Evolutionary conservation across 2,329 filamentous ascomycete genomes (phyloP).

Genomic region (Fusarium compactum): DNA sequence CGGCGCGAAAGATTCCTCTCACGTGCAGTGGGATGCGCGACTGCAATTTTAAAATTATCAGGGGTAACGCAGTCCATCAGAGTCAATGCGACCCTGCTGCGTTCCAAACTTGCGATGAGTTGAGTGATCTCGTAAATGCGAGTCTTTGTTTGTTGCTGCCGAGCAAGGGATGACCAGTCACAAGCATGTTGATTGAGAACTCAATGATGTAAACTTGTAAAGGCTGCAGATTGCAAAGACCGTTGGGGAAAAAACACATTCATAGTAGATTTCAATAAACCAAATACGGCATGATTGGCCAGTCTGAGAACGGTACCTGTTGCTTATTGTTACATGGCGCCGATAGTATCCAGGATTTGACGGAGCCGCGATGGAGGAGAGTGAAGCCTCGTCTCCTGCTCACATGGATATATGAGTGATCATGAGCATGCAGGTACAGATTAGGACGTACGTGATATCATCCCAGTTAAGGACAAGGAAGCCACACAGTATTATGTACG

Average conservation of each 20-base stretch:
- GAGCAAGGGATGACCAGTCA: conserved; percentile 7
- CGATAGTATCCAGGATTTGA: background rate
- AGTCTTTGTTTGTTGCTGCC: conserved; percentile 13
- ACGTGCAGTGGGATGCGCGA: conserved; percentile 20
- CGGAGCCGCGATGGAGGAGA: background rate
- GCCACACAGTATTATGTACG: conserved; percentile 6
- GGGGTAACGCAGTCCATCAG: conserved; percentile 39
- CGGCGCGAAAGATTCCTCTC: conserved; percentile 35
- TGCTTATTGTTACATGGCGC: background rate
- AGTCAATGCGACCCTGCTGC: conserved; percentile 37
- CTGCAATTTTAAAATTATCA: conserved; percentile 45
- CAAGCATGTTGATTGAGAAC: conserved; percentile 6
- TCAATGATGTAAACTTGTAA: conserved; percentile 9
- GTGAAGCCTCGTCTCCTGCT: conserved; percentile 1
- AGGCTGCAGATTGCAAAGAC: conserved; percentile 3
- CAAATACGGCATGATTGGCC: conserved; percentile 6
- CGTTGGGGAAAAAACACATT: background rate
- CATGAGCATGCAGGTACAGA: conserved; percentile 7
- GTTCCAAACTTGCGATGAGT: conserved; percentile 14
- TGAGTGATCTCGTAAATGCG: background rate
- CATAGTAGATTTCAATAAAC: background rate
- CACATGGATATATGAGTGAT: conserved; percentile 8
- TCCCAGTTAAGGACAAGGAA: conserved; percentile 18
- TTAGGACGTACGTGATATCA: conserved; percentile 1
- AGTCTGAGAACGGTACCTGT: background rate